Conservation (phyloP, 2,329 filamentous ascomycete species). For the Dothideomycetes sp. region DNA sequence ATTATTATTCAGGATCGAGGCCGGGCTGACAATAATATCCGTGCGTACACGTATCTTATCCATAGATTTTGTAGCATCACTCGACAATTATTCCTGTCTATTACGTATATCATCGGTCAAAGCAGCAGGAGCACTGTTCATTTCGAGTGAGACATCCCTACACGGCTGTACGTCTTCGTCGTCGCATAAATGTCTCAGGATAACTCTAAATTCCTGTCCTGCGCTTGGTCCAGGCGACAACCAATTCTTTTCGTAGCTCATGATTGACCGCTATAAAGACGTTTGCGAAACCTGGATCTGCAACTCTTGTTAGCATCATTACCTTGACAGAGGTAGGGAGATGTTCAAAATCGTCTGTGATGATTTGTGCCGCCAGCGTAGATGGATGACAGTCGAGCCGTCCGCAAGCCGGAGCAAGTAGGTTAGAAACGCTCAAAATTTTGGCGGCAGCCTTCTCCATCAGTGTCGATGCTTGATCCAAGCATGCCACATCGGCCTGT, state of each 20-base stretch:
- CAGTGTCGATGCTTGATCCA: neutral
- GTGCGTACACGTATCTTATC: constrained; percentile 1
- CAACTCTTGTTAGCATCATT: constrained; percentile 1
- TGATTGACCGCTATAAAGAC: constrained; percentile 1
- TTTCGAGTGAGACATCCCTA: neutral
- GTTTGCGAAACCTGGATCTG: constrained; percentile 2
- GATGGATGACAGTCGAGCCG: constrained; percentile 2
- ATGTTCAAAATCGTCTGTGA: constrained; percentile 2
- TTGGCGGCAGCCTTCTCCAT: neutral
- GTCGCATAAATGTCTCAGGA: neutral
- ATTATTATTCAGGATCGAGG: constrained; percentile 2
- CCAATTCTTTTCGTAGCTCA: neutral
- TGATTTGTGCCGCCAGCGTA: constrained; percentile 4
- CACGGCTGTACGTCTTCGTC: neutral
- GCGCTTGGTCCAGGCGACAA: constrained; percentile 1
- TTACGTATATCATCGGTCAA: constrained; percentile 1
- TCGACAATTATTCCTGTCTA: neutral
- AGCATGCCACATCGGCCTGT: constrained; percentile 3
- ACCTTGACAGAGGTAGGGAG: constrained; percentile 1
- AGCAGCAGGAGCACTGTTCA: neutral
- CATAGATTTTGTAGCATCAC: constrained; percentile 1
- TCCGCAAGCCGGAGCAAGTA: neutral
- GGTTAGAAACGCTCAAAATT: neutral
- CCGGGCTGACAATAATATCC: constrained; percentile 1
- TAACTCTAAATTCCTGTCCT: constrained; percentile 1